These are phyloP conservation scores for Hanseniaspora gamundiae DNA, from an alignment of 1,139 yeast species.

Conservation along the genomic window DNA sequence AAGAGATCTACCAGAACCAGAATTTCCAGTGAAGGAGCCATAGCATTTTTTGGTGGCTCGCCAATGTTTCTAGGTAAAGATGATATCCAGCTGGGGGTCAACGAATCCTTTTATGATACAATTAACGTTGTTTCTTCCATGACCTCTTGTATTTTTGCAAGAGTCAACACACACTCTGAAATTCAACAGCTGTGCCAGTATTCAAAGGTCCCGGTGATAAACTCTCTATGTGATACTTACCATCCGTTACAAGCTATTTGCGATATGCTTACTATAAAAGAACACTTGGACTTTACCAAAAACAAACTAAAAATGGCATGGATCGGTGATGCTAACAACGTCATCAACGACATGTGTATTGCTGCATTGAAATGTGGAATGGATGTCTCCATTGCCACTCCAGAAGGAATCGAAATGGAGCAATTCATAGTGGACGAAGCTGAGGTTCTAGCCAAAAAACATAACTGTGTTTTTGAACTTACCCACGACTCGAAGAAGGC, in stretches of 20 bases:
- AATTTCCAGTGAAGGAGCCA: constrained; percentile 90
- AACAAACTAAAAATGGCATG: constrained; percentile 65
- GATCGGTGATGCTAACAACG: constrained; percentile 96
- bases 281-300: constrained; percentile 41
- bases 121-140: constrained; percentile 83
- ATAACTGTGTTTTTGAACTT: constrained; percentile 46
- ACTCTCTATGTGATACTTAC: constrained; percentile 82
- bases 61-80: constrained; percentile 95
- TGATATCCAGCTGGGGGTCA: constrained; percentile 91
- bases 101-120: constrained; percentile 82
- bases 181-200: constrained; percentile 63
- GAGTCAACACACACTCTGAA: constrained; percentile 78
- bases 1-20: constrained; percentile 94
- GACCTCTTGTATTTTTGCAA: constrained; percentile 93
- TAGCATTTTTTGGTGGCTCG: constrained; percentile 84
- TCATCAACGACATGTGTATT: constrained; percentile 83
- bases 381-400: constrained; percentile 73
- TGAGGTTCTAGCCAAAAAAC: constrained; percentile 36
- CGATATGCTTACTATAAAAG: constrained; percentile 77
- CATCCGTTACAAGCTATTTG: constrained; percentile 96
- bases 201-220: constrained; percentile 82
- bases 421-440: constrained; percentile 46
- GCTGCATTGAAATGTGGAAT: constrained; percentile 84
- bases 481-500: constrained; percentile 67
- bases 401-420: constrained; percentile 57